Evolutionary conservation across 331 rosid species (phyloP), one percentile per base, ranked within the genome.

Genomic region (Ulmus americana): DNA sequence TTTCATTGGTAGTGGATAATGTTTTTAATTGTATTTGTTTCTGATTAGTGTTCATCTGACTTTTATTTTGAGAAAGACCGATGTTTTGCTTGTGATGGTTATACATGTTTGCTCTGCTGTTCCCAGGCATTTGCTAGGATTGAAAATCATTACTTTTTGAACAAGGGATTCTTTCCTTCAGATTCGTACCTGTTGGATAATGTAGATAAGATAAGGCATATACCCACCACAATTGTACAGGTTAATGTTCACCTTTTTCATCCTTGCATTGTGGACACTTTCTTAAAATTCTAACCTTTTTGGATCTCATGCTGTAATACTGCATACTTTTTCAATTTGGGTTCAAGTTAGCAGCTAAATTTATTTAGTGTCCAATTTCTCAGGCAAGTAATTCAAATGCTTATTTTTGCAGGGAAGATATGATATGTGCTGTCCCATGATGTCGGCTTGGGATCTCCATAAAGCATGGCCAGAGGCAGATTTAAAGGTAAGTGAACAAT

Each of bases 371-470:
- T 13, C 10, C n/a, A 39, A 55, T 55, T 55, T 55, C 18, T 38
- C 40, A 5, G 44, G 10, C 61, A 62, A 65, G 11, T 53, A 64
- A 49, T 35, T 61, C 49, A 61, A 41, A 57, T 41, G 59, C 43
- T 28, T 68, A 43, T 70, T 44, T 64, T 67, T 77, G 69, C 76
- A 92, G 95, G 97, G 98, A 80, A 83, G 98, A 74, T 92, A 92
- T 68, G 96, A 92, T 77, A 62, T 86, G 20, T 86, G 95, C 80
- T 92, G 98, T 65, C 98, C 98, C 47, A 85, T 92, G 84, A 86
- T 92, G 91, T 92, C 96, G n/a, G 96, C 98, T 49, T 92, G 98
- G 98, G 98, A 92, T 83, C 96, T 92, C 67, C 97, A 88, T 84
- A 92, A 86, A 79, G 91, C 80, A 51, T 92, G 97, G 96, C 95